Evolutionary conservation across 73 alveolate genomes (phyloP).

Genomic region (Paramecium caudatum): DNA sequence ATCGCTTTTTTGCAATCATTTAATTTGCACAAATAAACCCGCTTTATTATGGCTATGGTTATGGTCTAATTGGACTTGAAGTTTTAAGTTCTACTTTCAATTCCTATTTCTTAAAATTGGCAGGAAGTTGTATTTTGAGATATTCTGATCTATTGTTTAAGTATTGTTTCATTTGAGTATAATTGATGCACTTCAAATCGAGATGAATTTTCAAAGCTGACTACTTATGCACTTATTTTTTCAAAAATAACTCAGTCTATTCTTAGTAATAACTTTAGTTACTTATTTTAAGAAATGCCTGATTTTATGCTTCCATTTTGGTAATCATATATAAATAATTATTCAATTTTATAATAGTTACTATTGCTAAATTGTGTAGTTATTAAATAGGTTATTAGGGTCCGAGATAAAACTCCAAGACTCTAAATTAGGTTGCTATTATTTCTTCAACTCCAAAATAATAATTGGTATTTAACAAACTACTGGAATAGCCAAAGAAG

Average conservation of each 20-base stretch:
- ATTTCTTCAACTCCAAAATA: background rate
- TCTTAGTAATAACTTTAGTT: slow-evolving; percentile 44
- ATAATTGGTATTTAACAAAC: slow-evolving; percentile 4
- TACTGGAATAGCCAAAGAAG: slow-evolving; percentile 35
- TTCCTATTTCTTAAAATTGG: slow-evolving; percentile 1
- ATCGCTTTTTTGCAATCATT: slow-evolving; percentile 56
- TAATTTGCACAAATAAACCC: slow-evolving; percentile 52
- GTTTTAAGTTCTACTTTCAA: background rate
- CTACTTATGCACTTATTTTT: background rate
- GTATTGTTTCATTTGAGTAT: background rate
- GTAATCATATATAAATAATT: slow-evolving; percentile 26
- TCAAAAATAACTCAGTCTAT: slow-evolving; percentile 46
- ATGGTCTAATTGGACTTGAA: background rate
- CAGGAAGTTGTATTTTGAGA: background rate
- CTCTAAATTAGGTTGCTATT: background rate
- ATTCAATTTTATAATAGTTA: background rate
- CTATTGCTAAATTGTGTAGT: background rate
- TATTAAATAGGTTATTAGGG: background rate
- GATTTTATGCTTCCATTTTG: slow-evolving; percentile 14
- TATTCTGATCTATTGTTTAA: slow-evolving; percentile 4
- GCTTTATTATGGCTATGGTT: background rate
- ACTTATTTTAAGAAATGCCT: slow-evolving; percentile 14
- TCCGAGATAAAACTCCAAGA: background rate
- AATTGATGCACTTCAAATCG: slow-evolving; percentile 16
- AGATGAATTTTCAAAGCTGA: background rate